phyloP scores from a whole-genome alignment of 148 eudicot genomes.

The Oxyria digyna region DNA sequence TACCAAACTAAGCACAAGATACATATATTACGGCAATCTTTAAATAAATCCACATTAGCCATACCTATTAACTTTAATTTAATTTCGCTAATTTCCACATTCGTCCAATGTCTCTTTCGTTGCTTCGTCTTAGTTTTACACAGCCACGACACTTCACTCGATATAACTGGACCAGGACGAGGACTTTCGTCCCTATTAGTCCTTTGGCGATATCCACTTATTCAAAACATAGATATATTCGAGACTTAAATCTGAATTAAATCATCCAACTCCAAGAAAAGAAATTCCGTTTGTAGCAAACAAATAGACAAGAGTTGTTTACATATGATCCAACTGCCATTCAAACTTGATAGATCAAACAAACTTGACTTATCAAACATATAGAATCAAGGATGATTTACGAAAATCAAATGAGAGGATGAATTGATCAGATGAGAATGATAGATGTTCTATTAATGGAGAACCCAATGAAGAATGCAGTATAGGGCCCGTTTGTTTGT shows the following conservation, averaged over 20 bases:
- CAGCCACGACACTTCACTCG: too few relatives aligned
- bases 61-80: too few relatives aligned
- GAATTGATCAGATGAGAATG: constrained; percentile 76
- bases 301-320: neutral
- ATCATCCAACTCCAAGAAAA: too few relatives aligned
- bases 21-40: too few relatives aligned
- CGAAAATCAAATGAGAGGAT: constrained; percentile 97
- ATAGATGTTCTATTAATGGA: neutral
- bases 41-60: too few relatives aligned
- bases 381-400: constrained; percentile 93
- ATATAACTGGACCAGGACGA: too few relatives aligned
- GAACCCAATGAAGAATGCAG: neutral
- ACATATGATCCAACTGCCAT: neutral
- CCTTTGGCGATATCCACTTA: neutral
- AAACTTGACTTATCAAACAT: constrained; percentile 77
- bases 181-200: too few relatives aligned
- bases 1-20: too few relatives aligned
- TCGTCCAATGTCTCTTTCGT: too few relatives aligned
- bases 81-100: too few relatives aligned
- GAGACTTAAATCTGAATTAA: too few relatives aligned
- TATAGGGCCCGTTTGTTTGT: neutral
- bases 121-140: neutral
- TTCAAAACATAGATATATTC: too few relatives aligned
- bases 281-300: neutral
- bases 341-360: neutral